Conservation (phyloP, 2,329 filamentous ascomycete genomes). For the Aschersonia sp. region DNA sequence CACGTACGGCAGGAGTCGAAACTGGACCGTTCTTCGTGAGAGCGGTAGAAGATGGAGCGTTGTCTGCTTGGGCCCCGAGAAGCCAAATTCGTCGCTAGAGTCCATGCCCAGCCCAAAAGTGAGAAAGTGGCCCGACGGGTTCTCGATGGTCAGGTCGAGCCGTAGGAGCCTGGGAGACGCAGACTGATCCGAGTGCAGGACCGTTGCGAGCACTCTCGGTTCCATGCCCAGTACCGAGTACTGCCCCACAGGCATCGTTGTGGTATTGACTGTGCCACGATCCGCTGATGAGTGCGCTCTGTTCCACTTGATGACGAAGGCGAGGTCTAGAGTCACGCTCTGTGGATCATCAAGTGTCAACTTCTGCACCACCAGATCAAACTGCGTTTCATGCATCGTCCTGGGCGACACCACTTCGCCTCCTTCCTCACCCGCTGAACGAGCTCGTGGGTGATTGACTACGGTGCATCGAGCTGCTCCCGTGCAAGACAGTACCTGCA, state of each 20-base stretch:
- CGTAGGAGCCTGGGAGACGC: slow-evolving; percentile 22
- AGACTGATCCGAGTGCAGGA: slow-evolving; percentile 25
- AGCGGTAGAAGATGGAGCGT: slow-evolving; percentile 72
- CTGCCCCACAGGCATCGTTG: slow-evolving; percentile 61
- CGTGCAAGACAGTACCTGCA: slow-evolving; percentile 44
- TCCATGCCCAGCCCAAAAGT: slow-evolving; percentile 91
- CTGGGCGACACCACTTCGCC: slow-evolving; percentile 43
- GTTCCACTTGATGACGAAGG: slow-evolving; percentile 64
- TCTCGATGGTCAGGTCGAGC: slow-evolving; percentile 61
- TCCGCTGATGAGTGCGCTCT: slow-evolving; percentile 16
- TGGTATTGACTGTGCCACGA: slow-evolving; percentile 35
- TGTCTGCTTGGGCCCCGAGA: slow-evolving; percentile 73
- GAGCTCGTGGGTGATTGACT: slow-evolving; percentile 20
- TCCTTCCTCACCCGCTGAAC: slow-evolving; percentile 16
- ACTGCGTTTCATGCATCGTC: slow-evolving; percentile 56
- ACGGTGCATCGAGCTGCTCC: slow-evolving; percentile 46
- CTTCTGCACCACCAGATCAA: slow-evolving; percentile 64
- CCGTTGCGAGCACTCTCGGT: slow-evolving; percentile 62
- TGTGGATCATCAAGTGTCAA: slow-evolving; percentile 67
- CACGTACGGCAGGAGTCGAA: slow-evolving; percentile 55
- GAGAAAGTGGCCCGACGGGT: slow-evolving; percentile 85
- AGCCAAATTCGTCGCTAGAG: slow-evolving; percentile 80
- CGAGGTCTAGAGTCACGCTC: slow-evolving; percentile 58
- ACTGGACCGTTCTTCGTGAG: slow-evolving; percentile 59
- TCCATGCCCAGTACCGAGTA: slow-evolving; percentile 72